Evolutionary conservation across 345 rosid genomes (phyloP).

Genomic region (Tarenaya hassleriana): DNA sequence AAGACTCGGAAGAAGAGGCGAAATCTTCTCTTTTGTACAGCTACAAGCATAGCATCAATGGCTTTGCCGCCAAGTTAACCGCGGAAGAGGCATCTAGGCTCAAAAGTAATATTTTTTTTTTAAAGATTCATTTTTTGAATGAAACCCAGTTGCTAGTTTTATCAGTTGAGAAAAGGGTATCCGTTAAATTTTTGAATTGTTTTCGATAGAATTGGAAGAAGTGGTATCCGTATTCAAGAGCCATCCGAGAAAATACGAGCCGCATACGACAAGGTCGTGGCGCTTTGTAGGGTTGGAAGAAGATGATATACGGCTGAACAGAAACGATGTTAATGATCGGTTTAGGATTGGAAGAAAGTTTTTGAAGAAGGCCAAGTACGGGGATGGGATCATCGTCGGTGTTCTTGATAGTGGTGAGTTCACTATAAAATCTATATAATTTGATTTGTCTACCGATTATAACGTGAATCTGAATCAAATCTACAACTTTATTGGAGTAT

Average conservation of each 20-base stretch:
- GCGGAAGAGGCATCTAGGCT: slow-evolving; percentile 57
- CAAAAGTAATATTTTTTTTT: slow-evolving; percentile 22
- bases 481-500: background rate
- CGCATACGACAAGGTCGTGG: slow-evolving; percentile 90
- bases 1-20: slow-evolving; percentile 58
- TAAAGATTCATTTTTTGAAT: background rate
- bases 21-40: slow-evolving; percentile 69
- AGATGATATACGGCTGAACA: background rate
- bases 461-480: no score
- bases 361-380: slow-evolving; percentile 46
- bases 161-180: background rate
- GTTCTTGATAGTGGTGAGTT: slow-evolving; percentile 68
- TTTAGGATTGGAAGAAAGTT: slow-evolving; percentile 30
- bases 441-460: no score
- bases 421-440: no score
- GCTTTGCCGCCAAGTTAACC: slow-evolving; percentile 64
- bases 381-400: slow-evolving; percentile 64
- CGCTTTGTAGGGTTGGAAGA: slow-evolving; percentile 59
- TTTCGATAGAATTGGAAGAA: slow-evolving; percentile 48
- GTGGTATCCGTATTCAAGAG: slow-evolving; percentile 51
- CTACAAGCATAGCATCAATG: slow-evolving; percentile 86
- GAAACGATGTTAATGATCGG: slow-evolving; percentile 23
- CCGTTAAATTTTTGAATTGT: background rate
- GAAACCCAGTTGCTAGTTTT: background rate
- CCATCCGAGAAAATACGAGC: slow-evolving; percentile 42